Conservation (phyloP, 1,284 basidiomycete species). For the Boletus mariae region DNA sequence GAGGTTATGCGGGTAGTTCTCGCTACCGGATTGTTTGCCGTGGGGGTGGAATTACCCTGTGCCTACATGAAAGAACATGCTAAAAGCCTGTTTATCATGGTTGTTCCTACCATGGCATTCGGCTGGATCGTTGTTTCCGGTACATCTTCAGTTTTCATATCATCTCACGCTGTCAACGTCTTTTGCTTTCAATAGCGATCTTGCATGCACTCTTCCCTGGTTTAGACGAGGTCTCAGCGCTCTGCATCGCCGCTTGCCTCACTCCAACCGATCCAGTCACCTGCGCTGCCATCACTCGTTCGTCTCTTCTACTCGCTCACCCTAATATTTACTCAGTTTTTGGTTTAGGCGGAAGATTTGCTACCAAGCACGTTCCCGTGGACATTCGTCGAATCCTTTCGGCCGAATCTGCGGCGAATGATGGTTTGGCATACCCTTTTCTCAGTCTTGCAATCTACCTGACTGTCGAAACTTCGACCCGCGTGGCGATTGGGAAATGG, state of each 20-base stretch:
- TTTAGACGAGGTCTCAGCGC: constrained; percentile 67
- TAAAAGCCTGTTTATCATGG: constrained; percentile 58
- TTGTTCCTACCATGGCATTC: constrained; percentile 76
- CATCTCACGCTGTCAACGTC: not conserved
- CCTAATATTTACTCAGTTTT: constrained; percentile 32
- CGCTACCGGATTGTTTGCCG: constrained; percentile 66
- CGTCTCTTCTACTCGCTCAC: constrained; percentile 2
- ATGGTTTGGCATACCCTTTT: constrained; percentile 91
- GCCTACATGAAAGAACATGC: constrained; percentile 63
- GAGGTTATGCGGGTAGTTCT: constrained; percentile 75
- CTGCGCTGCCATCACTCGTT: constrained; percentile 41
- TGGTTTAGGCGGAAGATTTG: constrained; percentile 80
- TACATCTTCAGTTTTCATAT: constrained; percentile 21
- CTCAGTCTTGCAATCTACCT: constrained; percentile 86
- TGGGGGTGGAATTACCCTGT: constrained; percentile 69
- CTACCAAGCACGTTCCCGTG: constrained; percentile 81
- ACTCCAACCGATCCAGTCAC: constrained; percentile 93
- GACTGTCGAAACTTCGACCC: constrained; percentile 62
- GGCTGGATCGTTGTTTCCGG: constrained; percentile 70
- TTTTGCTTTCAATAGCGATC: constrained; percentile 37
- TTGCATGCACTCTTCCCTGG: constrained; percentile 68
- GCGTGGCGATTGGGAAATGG: constrained; percentile 72
- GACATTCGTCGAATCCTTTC: constrained; percentile 84
- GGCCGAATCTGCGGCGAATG: constrained; percentile 87
- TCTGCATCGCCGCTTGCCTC: constrained; percentile 85